These are phyloP conservation scores for Boletus patriciae DNA, from an alignment of 768 basidiomycete species.

Conservation along the genomic window DNA sequence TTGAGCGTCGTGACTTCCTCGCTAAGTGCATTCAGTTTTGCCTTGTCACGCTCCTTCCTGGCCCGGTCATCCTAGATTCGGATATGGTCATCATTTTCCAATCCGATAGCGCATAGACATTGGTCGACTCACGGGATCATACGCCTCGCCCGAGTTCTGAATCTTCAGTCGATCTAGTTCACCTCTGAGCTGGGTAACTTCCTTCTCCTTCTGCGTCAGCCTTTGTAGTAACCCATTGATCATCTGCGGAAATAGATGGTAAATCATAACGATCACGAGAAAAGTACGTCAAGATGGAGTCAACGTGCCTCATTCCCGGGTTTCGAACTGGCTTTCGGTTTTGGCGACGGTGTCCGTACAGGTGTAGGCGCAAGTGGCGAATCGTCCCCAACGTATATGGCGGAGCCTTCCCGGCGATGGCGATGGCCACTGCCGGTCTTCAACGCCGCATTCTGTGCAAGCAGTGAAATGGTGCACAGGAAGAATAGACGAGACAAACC, in stretches of 20 bases:
- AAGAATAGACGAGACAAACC: slow-evolving; percentile 38
- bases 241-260: slow-evolving; percentile 38
- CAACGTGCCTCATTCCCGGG: slow-evolving; percentile 54
- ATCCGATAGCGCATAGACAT: not conserved
- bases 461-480: not conserved
- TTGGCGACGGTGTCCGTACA: slow-evolving; percentile 19
- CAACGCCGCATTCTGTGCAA: slow-evolving; percentile 7
- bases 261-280: not conserved
- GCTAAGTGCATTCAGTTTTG: slow-evolving; percentile 67
- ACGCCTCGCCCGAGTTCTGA: slow-evolving; percentile 54
- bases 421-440: not conserved
- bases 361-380: not conserved
- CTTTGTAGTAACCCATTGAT: slow-evolving; percentile 77
- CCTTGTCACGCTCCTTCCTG: slow-evolving; percentile 72
- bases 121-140: slow-evolving; percentile 55
- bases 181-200: slow-evolving; percentile 69
- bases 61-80: slow-evolving; percentile 62
- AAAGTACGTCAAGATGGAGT: not conserved
- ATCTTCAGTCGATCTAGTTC: slow-evolving; percentile 66
- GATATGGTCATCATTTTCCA: not conserved
- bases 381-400: slow-evolving; percentile 14
- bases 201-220: slow-evolving; percentile 81
- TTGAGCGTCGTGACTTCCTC: slow-evolving; percentile 76
- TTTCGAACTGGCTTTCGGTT: slow-evolving; percentile 44
- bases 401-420: slow-evolving; percentile 20